Conservation (phyloP, 345 rosid species). For the Eucalyptus guilfoylei region DNA sequence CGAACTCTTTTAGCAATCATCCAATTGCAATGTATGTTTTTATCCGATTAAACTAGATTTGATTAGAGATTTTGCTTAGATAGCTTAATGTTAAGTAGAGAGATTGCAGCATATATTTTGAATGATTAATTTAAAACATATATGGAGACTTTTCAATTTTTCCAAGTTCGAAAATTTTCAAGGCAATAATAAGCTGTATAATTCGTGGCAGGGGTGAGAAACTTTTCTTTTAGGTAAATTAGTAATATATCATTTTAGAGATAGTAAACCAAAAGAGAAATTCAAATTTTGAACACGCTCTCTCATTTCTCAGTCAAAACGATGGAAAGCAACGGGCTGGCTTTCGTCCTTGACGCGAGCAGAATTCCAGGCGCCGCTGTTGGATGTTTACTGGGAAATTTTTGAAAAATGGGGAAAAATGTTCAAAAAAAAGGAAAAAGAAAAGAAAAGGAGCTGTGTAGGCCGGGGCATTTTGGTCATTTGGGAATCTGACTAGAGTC, state of each 20-base stretch:
- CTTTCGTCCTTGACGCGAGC: not conserved
- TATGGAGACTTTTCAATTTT: not conserved
- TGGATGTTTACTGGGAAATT: not conserved
- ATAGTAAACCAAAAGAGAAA: not conserved
- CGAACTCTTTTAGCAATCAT: too few relatives aligned
- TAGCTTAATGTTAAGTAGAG: too few relatives aligned
- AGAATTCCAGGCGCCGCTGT: not conserved
- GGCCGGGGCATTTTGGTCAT: not conserved
- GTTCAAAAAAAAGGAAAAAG: not conserved
- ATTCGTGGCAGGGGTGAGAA: not conserved
- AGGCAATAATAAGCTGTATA: too few relatives aligned
- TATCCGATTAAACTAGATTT: too few relatives aligned
- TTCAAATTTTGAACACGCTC: not conserved
- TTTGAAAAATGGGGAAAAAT: not conserved
- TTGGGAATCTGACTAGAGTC: not conserved
- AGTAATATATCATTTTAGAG: not conserved
- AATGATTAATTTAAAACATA: not conserved
- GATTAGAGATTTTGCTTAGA: too few relatives aligned
- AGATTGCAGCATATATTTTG: fast-evolving
- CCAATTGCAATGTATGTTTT: too few relatives aligned
- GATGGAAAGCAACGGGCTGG: not conserved
- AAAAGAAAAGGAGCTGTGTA: not conserved
- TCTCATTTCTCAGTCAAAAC: not conserved
- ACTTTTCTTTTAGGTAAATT: not conserved
- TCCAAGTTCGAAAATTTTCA: not conserved